Evolutionary conservation across 2,329 filamentous ascomycete genomes (phyloP).

Genomic region (Aspergillus pseudonomiae): DNA sequence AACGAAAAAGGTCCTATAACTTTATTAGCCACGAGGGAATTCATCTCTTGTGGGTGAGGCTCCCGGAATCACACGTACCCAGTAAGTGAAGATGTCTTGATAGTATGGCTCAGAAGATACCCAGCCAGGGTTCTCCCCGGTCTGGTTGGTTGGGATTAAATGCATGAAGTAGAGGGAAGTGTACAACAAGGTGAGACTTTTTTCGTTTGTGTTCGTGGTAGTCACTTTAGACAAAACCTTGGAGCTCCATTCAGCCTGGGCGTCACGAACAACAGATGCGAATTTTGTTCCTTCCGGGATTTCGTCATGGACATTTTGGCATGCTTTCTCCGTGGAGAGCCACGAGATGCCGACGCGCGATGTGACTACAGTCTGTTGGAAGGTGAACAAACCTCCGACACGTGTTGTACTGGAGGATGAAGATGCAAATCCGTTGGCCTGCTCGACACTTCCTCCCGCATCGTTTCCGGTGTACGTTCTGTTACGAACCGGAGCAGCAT

Average conservation of each 20-base stretch:
- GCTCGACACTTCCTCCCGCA: constrained; percentile 30
- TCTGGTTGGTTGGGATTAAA: constrained; percentile 69
- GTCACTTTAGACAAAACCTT: constrained; percentile 66
- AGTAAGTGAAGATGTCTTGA: constrained; percentile 71
- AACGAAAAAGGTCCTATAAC: constrained; percentile 61
- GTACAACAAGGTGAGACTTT: constrained; percentile 65
- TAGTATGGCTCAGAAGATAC: constrained; percentile 68
- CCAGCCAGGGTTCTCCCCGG: constrained; percentile 72
- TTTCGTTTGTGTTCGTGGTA: constrained; percentile 59
- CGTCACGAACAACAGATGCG: constrained; percentile 49
- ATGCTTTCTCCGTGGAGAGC: constrained; percentile 65
- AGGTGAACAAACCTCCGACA: constrained; percentile 55
- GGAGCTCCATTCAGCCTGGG: constrained; percentile 61
- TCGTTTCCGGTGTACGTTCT: constrained; percentile 32
- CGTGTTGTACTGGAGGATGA: constrained; percentile 51
- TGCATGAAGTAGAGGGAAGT: constrained; percentile 71
- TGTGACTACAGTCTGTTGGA: constrained; percentile 49
- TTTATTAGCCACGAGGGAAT: constrained; percentile 6
- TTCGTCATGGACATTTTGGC: constrained; percentile 59
- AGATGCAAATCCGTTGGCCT: constrained; percentile 31
- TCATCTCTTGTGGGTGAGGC: not conserved
- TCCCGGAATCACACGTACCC: constrained; percentile 43
- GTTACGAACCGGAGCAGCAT: constrained; percentile 38
- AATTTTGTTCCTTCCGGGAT: constrained; percentile 54
- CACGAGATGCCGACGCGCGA: constrained; percentile 70